Conservation (phyloP, 257 asterid species). For the Forsythia suspensa region DNA sequence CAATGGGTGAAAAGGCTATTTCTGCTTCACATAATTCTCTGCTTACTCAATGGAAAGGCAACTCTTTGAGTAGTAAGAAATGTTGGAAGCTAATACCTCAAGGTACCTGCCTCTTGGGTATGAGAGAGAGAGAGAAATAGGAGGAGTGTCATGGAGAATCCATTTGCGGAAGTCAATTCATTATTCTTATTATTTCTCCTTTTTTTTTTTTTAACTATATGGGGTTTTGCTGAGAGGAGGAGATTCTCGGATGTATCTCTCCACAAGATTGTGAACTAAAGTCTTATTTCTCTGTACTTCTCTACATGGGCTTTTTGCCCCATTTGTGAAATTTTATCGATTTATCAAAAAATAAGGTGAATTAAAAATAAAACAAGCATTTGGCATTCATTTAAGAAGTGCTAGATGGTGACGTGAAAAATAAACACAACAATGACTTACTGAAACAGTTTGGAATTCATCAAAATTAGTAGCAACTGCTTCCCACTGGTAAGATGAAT, state of each 20-base stretch:
- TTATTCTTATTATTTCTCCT: neutral
- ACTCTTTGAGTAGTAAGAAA: neutral
- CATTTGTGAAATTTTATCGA: neutral
- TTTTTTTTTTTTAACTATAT: neutral
- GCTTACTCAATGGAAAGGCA: neutral
- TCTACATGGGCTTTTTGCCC: neutral
- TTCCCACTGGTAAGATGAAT: constrained; percentile 92
- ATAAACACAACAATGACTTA: constrained; percentile 46
- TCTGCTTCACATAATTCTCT: neutral
- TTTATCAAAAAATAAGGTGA: neutral
- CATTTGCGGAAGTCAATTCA: neutral
- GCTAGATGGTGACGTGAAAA: neutral
- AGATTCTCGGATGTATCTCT: neutral
- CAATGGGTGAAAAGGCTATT: neutral
- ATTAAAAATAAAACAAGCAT: neutral
- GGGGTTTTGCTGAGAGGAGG: neutral
- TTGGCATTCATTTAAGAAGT: neutral
- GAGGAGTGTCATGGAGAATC: neutral
- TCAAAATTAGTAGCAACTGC: constrained; percentile 90
- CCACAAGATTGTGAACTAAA: neutral
- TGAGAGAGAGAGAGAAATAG: neutral
- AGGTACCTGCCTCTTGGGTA: neutral
- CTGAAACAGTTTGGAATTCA: constrained; percentile 84
- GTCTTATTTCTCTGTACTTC: neutral
- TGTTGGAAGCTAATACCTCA: neutral